Percentiles rank a stretch among this genome's conserved stretches.
These are phyloP conservation scores for Entomortierella chlamydospora DNA, from an alignment of 192 early-diverging fungal species.

Conservation along the genomic window DNA sequence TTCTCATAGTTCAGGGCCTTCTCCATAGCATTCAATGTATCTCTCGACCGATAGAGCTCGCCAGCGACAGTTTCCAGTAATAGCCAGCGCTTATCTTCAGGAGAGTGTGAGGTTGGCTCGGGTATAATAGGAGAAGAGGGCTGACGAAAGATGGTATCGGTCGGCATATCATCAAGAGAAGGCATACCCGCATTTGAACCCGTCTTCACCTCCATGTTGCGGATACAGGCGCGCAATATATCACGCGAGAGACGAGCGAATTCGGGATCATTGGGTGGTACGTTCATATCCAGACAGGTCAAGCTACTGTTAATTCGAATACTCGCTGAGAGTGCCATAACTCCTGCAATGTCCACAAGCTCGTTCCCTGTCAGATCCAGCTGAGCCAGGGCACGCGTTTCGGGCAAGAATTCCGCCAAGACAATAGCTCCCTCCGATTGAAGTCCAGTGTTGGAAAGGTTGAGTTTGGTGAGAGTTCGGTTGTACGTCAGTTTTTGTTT, in stretches of 20 bases:
- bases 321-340: conserved; percentile 85
- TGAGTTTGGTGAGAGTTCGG: conserved; percentile 70
- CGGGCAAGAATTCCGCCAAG: conserved; percentile 85
- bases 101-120: conserved; percentile 22
- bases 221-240: conserved; percentile 54
- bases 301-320: conserved; percentile 83
- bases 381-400: conserved; percentile 72
- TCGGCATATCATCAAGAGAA: conserved; percentile 39
- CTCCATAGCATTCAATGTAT: conserved; percentile 33
- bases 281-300: conserved; percentile 77
- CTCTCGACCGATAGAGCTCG: conserved; percentile 36
- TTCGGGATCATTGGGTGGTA: conserved; percentile 57
- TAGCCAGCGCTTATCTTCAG: conserved; percentile 33
- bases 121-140: conserved; percentile 44
- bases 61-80: conserved; percentile 38
- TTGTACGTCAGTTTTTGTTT: conserved; percentile 65
- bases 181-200: conserved; percentile 48
- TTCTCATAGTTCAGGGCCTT: conserved; percentile 34
- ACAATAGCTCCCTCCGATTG: conserved; percentile 80
- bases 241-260: conserved; percentile 53
- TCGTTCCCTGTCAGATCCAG: conserved; percentile 85
- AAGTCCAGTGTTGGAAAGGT: conserved; percentile 71
- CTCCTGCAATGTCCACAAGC: conserved; percentile 79
- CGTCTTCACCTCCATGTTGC: conserved; percentile 54
- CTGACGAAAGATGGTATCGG: conserved; percentile 50